Evolutionary conservation across 192 early-diverging fungal species (phyloP).

Genomic region (Coemansia sp.): DNA sequence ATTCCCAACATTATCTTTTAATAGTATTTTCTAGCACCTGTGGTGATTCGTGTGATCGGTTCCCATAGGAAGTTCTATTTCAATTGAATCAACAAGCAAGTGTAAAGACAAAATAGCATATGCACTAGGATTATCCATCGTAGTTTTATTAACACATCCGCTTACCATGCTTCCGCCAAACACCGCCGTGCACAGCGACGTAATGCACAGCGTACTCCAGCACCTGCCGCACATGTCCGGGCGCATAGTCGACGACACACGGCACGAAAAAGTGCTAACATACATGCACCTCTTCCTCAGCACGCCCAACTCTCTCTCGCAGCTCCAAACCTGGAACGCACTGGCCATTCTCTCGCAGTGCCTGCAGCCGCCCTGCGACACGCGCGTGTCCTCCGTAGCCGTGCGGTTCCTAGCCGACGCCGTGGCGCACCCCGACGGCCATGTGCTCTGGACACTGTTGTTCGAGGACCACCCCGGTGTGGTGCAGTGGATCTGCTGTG

Average conservation of each 20-base stretch:
- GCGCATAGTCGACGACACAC: conserved; percentile 70
- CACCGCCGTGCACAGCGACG: conserved; percentile 30
- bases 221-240: conserved; percentile 65
- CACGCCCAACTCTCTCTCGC: conserved; percentile 1
- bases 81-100: no score
- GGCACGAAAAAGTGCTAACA: conserved; percentile 73
- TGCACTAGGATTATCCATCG: not conserved
- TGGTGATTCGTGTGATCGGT: no score
- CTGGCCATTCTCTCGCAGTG: conserved; percentile 6
- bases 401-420: conserved; percentile 37
- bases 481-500: conserved; percentile 18
- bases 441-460: not conserved
- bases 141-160: not conserved
- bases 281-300: conserved; percentile 53
- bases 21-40: no score
- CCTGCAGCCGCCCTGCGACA: conserved; percentile 22
- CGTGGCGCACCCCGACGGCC: not conserved
- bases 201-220: conserved; percentile 52
- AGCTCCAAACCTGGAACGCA: conserved; percentile 24
- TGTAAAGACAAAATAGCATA: no score
- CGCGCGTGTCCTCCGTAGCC: conserved; percentile 37
- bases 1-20: no score
- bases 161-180: conserved; percentile 11
- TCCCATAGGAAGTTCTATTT: no score
- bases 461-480: not conserved